phyloP scores from a whole-genome alignment of 257 asterid genomes.

The Apocynum venetum region DNA sequence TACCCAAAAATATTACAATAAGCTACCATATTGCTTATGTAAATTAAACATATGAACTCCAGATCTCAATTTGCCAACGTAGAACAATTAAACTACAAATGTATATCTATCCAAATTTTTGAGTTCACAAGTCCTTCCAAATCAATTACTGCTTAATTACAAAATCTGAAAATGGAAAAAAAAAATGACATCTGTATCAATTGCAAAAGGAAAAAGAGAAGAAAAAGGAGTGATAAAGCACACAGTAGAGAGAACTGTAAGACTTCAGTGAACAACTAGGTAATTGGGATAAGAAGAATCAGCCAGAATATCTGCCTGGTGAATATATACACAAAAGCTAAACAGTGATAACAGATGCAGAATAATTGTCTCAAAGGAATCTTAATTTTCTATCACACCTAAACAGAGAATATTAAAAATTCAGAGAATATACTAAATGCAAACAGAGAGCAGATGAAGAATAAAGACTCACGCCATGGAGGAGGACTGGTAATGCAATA shows the following conservation, averaged over 20 bases:
- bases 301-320: neutral
- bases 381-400: constrained; percentile 6
- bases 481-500: constrained; percentile 97
- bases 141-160: neutral
- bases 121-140: neutral
- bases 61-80: neutral
- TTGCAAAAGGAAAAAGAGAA: neutral
- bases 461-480: constrained; percentile 78
- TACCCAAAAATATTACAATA: neutral
- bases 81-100: neutral
- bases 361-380: neutral
- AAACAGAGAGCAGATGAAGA: constrained; percentile 11
- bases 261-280: neutral
- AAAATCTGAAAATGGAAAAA: neutral
- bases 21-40: neutral
- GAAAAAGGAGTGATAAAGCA: neutral
- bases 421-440: constrained; percentile 6
- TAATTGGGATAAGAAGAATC: constrained; percentile 14
- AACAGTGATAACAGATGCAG: neutral
- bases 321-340: neutral
- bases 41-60: neutral
- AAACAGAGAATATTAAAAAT: neutral
- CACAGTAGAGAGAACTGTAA: neutral
- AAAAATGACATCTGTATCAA: neutral
- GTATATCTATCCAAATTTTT: neutral